A percentile compares a stretch with the other conserved stretches of the same genome.
These are phyloP conservation scores for Fusarium burgessii DNA, from an alignment of 2,329 filamentous ascomycete species.

Conservation along the genomic window DNA sequence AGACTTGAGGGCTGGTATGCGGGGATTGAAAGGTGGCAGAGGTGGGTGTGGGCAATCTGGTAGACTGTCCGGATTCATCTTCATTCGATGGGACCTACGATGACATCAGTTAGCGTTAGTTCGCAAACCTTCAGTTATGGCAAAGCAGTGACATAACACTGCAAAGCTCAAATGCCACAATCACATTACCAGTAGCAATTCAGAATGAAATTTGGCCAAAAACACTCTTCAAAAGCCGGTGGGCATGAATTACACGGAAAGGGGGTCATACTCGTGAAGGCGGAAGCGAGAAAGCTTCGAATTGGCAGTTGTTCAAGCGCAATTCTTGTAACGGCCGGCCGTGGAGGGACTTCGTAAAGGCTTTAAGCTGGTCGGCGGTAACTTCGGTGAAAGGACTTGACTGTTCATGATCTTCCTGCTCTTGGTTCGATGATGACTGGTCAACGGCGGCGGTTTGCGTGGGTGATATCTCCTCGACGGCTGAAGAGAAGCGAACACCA, in stretches of 20 bases:
- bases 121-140: conserved; percentile 27
- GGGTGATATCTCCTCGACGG: conserved; percentile 73
- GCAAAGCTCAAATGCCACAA: neutral
- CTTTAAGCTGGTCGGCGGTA: conserved; percentile 74
- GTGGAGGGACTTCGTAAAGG: conserved; percentile 78
- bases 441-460: conserved; percentile 56
- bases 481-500: conserved; percentile 78
- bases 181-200: neutral
- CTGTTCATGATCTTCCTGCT: conserved; percentile 32
- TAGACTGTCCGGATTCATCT: conserved; percentile 69
- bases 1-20: conserved; percentile 73
- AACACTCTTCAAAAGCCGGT: neutral
- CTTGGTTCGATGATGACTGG: conserved; percentile 40
- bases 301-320: conserved; percentile 87
- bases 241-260: conserved; percentile 14
- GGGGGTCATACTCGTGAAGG: conserved; percentile 77
- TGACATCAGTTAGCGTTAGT: conserved; percentile 46
- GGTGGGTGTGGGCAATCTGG: conserved; percentile 72
- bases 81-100: conserved; percentile 70
- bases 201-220: neutral
- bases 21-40: conserved; percentile 75
- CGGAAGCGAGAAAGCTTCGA: conserved; percentile 91
- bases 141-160: neutral
- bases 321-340: conserved; percentile 82
- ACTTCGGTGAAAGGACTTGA: conserved; percentile 55